Base-by-base conservation (phyloP, 441 rosid species). In the Adansonia gregorii region DNA sequence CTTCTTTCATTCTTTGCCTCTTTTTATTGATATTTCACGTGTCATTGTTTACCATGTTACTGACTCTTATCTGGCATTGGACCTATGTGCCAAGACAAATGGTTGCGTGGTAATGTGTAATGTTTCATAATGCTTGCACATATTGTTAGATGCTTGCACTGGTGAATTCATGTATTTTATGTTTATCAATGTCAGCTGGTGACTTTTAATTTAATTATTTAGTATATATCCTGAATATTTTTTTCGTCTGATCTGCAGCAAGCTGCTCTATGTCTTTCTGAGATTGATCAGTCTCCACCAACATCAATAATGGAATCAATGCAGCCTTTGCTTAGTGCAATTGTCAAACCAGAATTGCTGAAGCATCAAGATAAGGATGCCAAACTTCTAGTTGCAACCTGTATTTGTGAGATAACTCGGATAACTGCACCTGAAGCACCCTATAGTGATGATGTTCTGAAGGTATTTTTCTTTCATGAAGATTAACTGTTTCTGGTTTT, bases 371-470 rank as follows among this genome's bases (percentile, higher is more conserved):
- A 97, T 81, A 93, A 85, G 88, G 99, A 97, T 79, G 93, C 90
- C 78, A 94, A 92, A 85, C 99, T 97, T 91, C 92, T 97, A 77
- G 91, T 97, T 83, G 98, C 99, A 14, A 90, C 97, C 39, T 97
- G 98, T 76, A 85, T 97, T 77, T 97, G 99, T 79, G 99, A 97
- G 87, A 92, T 95, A 79, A 94, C 99, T 77, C 92, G 99, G 74
- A 89, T 97, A 67, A 94, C 99, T 77, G 99, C 99, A n/a, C 99
- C 99, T 58, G 98, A 94, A 85, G 97, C 99, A 77, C 99, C 99
- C 76, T 97, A 95, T 75, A 85, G 83, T 75, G 99, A 94, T 85
- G 97, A 88, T 66, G 83, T 87, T 79, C 82, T 97, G 79, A 97
- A 93, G 99, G 99, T 95, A 80, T 66, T 43, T 76, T 77, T 85